phyloP scores from a whole-genome alignment of 75 land plant genomes.

The Selaginella moellendorffii region DNA sequence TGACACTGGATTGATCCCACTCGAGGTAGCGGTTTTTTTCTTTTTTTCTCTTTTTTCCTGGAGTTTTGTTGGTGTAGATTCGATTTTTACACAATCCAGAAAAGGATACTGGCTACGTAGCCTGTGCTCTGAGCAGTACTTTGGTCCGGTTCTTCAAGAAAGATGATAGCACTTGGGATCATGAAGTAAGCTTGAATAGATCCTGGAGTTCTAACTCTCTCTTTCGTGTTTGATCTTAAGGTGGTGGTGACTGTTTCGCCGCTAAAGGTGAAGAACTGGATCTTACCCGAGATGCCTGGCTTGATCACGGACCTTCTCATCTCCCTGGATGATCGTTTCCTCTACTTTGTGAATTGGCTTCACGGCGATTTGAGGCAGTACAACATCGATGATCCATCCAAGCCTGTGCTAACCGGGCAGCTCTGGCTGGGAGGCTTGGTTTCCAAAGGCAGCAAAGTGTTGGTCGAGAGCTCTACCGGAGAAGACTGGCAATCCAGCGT shows the following conservation, averaged over 20 bases:
- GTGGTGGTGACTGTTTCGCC: background rate
- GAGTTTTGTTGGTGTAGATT: conserved; percentile 29
- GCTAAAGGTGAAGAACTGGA: conserved; percentile 4
- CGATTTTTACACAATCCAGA: conserved; percentile 92
- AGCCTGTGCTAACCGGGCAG: background rate
- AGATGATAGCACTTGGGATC: conserved; percentile 70
- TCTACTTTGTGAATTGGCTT: conserved; percentile 3
- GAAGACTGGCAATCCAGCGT: conserved; percentile 1
- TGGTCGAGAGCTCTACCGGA: background rate
- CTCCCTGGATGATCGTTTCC: conserved; percentile 6
- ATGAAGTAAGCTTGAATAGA: conserved; percentile 41
- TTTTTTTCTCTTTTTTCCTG: background rate
- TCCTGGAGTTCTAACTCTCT: background rate
- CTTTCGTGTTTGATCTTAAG: background rate
- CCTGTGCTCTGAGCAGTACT: conserved; percentile 82
- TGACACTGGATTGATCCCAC: conserved; percentile 64
- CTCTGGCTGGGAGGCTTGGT: conserved; percentile 7
- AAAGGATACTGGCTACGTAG: conserved; percentile 81
- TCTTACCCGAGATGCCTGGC: background rate
- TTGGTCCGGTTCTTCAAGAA: conserved; percentile 84
- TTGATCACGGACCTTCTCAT: conserved; percentile 6
- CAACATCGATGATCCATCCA: conserved; percentile 1
- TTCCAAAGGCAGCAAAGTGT: background rate
- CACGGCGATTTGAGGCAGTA: conserved; percentile 5
- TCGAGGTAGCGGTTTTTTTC: conserved; percentile 40